Base-by-base conservation (phyloP, 1,284 basidiomycete genomes). In the Mycosarcoma mackinlayi region DNA sequence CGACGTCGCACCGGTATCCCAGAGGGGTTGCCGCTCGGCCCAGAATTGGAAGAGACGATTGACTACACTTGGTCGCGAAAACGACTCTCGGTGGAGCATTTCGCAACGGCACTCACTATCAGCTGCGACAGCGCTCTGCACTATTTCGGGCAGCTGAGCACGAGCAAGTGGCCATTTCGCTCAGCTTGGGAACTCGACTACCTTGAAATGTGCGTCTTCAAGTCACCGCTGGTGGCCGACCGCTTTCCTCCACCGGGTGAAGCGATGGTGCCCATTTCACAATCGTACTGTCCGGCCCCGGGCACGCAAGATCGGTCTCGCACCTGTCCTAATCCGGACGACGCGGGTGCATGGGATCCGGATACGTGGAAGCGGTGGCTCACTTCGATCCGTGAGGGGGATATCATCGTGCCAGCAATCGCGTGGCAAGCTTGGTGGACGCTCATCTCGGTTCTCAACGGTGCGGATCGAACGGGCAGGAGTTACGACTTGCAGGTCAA, bases 361-460 rank as follows among this genome's bases (percentile, higher is more conserved):
- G 35, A 49, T n/a, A 53, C 38, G 24, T 81, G 79, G 79, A 59
- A 57, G 28, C 33, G 40, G 11, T 80, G 78, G 78, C 70, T 80
- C 23, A 38, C 41, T 4, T 53, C 56, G 25, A 56, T 80, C 14
- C 31, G 45, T 0, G 76, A 73, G 35, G 78, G 78, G 14, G 57
- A 79, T 18, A 74, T 80, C 24, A 67, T 80, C 21, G 65, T 69
- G 34, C 77, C 76, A 1, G 76, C 78, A 3, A 59, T 81, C 9
- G 56, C 68, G 9, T 79, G 73, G 75, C 79, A 81, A 63, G 79
- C 79, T 1, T 81, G 79, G 79, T 81, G 79, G 79, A 76, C 77
- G 19, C 58, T 80, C 39, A 79, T 81, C 25, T 67, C 73, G 21
- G 67, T 79, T 10, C 60, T 81, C 21, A 81, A 81, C 34, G 79